phyloP scores from a whole-genome alignment of 805 yeast genomes.

The Candida taoyuanica region DNA sequence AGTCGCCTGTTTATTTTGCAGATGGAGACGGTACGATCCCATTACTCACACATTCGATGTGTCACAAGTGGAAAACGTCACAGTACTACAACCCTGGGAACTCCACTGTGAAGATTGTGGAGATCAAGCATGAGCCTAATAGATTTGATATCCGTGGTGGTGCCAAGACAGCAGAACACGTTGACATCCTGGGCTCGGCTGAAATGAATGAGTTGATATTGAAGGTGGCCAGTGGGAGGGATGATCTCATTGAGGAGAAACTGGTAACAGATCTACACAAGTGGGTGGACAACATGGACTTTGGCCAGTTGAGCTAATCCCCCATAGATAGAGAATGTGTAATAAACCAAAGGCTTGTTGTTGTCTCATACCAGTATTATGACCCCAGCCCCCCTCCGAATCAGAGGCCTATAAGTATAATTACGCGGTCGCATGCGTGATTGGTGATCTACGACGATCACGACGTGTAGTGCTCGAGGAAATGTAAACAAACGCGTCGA shows the following conservation, averaged over 20 bases:
- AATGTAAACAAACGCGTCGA: too few species aligned
- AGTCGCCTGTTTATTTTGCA: slow-evolving; percentile 69
- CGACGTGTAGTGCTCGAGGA: too few species aligned
- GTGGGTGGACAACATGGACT: slow-evolving; percentile 42
- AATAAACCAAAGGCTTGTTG: too few species aligned
- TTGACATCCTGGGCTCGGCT: slow-evolving; percentile 91
- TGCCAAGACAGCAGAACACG: slow-evolving; percentile 96
- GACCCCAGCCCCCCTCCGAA: too few species aligned
- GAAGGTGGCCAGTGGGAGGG: slow-evolving; percentile 77
- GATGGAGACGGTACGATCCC: slow-evolving; percentile 98
- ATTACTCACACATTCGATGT: slow-evolving; percentile 78
- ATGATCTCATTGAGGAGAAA: slow-evolving; percentile 58
- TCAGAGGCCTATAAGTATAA: too few species aligned
- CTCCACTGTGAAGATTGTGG: slow-evolving; percentile 71
- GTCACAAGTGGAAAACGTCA: slow-evolving; percentile 82
- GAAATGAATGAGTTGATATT: slow-evolving; percentile 83
- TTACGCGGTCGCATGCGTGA: too few species aligned
- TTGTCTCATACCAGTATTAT: too few species aligned
- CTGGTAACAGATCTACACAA: slow-evolving; percentile 54
- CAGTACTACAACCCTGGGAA: slow-evolving; percentile 78
- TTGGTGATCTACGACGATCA: too few species aligned
- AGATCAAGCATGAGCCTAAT: slow-evolving; percentile 90
- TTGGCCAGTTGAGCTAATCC: slow-evolving; percentile 18
- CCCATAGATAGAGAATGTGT: too few species aligned
- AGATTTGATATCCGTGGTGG: slow-evolving; percentile 95